A percentile compares a stretch with the other conserved stretches of the same genome.
These are phyloP conservation scores for Spergularia bocconei DNA, from an alignment of 148 eudicot species.

Conservation along the genomic window DNA sequence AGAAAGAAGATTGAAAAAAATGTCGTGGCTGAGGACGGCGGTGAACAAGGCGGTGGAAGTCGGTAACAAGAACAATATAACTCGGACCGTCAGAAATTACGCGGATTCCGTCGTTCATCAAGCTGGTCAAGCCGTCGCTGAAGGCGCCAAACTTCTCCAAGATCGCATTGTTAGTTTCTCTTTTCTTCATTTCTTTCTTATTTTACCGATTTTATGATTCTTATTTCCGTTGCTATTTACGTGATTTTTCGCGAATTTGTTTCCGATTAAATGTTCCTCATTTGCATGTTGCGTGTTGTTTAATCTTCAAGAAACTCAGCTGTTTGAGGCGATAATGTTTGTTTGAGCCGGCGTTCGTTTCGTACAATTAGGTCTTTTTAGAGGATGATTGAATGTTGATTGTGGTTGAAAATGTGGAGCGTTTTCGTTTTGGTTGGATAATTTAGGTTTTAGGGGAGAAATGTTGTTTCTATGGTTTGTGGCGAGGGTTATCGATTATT, in stretches of 20 bases:
- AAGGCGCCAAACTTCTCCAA: constrained; percentile 81
- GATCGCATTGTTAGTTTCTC: constrained; percentile 59
- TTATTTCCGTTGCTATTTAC: not conserved
- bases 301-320: not conserved
- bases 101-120: constrained; percentile 89
- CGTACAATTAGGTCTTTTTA: too few relatives aligned
- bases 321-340: too few relatives aligned
- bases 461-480: too few relatives aligned
- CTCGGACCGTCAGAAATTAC: constrained; percentile 74
- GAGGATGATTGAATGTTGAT: too few relatives aligned
- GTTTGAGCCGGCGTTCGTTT: too few relatives aligned
- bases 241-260: not conserved
- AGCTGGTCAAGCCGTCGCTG: constrained; percentile 92
- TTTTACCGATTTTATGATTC: too few relatives aligned
- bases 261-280: not conserved
- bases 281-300: not conserved
- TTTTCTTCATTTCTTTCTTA: not conserved
- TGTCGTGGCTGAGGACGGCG: constrained; percentile 88
- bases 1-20: constrained; percentile 13
- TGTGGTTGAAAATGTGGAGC: too few relatives aligned
- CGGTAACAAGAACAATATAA: constrained; percentile 80
- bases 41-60: constrained; percentile 89
- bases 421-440: too few relatives aligned
- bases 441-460: too few relatives aligned
- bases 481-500: too few relatives aligned